These are phyloP conservation scores for Asclepias syriaca DNA, from an alignment of 257 asterid genomes.

Conservation along the genomic window DNA sequence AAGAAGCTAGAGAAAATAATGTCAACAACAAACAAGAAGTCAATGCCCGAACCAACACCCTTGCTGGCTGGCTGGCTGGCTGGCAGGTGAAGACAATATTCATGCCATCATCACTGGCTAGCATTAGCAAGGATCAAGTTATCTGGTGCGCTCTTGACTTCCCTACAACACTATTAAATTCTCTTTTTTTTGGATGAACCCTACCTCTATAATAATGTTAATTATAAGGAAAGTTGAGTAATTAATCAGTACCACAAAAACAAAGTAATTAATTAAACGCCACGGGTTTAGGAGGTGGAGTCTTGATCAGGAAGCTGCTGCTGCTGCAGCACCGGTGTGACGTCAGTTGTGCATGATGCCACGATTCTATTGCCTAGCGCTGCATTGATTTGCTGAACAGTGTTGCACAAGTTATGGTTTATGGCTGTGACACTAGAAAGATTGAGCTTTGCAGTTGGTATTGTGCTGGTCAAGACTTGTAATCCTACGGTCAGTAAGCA, in stretches of 20 bases:
- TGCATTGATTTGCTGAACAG: conserved; percentile 60
- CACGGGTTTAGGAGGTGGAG: conserved; percentile 25
- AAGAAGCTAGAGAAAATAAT: not conserved
- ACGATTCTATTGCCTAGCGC: conserved; percentile 26
- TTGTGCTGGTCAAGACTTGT: conserved; percentile 77
- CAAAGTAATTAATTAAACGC: too few species aligned
- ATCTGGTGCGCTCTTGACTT: conserved; percentile 98
- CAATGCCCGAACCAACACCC: conserved; percentile 99
- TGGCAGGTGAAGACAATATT: conserved; percentile 17
- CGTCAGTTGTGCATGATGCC: conserved; percentile 14
- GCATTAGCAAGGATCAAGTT: conserved; percentile 38
- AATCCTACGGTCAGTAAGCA: conserved; percentile 79
- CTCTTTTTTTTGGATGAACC: not conserved
- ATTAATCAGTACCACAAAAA: conserved; percentile 3
- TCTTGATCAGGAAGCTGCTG: conserved; percentile 15
- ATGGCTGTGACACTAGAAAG: conserved; percentile 73
- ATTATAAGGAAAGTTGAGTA: conserved; percentile 10
- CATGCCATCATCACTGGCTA: conserved; percentile 26
- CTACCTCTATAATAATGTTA: conserved; percentile 10
- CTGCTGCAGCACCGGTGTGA: conserved; percentile 9
- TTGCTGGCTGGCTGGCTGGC: conserved; percentile 23
- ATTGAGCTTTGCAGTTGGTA: conserved; percentile 71
- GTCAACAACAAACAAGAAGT: conserved; percentile 48
- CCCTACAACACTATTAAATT: conserved; percentile 16
- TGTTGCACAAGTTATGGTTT: conserved; percentile 67